Evolutionary conservation across 2,329 filamentous ascomycete species (phyloP), one percentile per base, ranked within the genome.

Genomic region (Aureobasidium sp.): DNA sequence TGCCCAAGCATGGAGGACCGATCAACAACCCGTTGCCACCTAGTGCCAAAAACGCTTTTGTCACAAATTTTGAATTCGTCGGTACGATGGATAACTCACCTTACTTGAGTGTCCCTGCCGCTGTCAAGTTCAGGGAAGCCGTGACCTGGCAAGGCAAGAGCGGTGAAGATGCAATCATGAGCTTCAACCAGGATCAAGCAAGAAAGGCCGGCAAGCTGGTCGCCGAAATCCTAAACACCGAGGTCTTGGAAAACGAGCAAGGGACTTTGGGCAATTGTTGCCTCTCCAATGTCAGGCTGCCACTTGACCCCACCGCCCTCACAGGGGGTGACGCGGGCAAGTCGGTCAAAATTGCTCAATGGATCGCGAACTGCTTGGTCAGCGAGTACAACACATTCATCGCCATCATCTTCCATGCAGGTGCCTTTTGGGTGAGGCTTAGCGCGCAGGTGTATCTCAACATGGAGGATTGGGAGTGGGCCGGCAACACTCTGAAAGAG

Each of bases 381-480:
- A 71, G 75, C 14, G 68, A 78, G 21, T 91, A 84, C 78, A 76
- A 83, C 52, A 93, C 89, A 0, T 91, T 88, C 62, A 69, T 93
- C 48, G 75, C 83, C 1, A 64, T 86, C 2, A 81, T 81, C 54
- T 68, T 76, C 7, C 81, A 90, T 59, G 75, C 70, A 0, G 78
- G 77, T 0, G 74, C 75, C 50, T 79, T 84, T 65, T 95, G 86
- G 86, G 74, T 78, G 0, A 74, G 91, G 44, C 63, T 95, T 42
- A 90, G 86, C 64, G 88, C 80, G 12, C 90, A 95, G 74, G 78
- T 93, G 0, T 97, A 93, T 65, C 70, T 96, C n/a, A 88, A 88
- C 22, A 66, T 84, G 58, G 75, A 75, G 11, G 90, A 96, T 67
- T 95, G 93, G 63, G 79, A 85, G 64, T 87, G 80, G 79, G 77